These are phyloP conservation scores for Phanerochaete carnosa DNA, from an alignment of 768 basidiomycete species.

Conservation along the genomic window DNA sequence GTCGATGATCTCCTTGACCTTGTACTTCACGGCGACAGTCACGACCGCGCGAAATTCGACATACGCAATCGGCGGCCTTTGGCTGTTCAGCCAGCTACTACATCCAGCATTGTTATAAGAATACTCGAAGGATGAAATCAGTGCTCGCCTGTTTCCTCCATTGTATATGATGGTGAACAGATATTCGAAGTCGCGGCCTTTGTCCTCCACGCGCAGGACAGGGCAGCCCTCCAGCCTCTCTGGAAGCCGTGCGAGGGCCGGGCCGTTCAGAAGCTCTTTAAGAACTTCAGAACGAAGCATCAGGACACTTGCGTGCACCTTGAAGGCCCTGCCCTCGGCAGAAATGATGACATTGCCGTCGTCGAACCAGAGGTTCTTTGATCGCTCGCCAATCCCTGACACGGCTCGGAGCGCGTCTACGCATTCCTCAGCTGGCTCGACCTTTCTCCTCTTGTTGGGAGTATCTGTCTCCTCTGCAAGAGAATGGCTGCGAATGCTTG, in stretches of 20 bases:
- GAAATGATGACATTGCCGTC: slow-evolving; percentile 5
- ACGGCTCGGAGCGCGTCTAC: background rate
- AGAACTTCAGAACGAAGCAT: background rate
- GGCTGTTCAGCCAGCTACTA: background rate
- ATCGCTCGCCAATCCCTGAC: background rate
- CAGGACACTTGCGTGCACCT: background rate
- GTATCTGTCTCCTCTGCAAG: no score
- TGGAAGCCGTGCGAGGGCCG: background rate
- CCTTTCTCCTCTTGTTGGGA: no score
- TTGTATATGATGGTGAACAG: background rate
- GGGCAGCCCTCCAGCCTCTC: background rate
- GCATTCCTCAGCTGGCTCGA: no score
- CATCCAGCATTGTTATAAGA: no score
- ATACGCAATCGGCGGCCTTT: background rate
- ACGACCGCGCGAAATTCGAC: background rate
- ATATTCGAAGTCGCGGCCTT: background rate
- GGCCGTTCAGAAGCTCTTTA: background rate
- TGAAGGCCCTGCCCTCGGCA: background rate
- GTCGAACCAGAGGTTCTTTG: slow-evolving; percentile 2
- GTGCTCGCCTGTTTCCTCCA: background rate
- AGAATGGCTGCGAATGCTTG: no score
- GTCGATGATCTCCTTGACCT: background rate
- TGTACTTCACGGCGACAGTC: background rate
- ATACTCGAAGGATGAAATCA: no score
- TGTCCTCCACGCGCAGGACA: background rate